Conservation (phyloP, 2,329 filamentous ascomycete genomes). For the Alternaria atra region DNA sequence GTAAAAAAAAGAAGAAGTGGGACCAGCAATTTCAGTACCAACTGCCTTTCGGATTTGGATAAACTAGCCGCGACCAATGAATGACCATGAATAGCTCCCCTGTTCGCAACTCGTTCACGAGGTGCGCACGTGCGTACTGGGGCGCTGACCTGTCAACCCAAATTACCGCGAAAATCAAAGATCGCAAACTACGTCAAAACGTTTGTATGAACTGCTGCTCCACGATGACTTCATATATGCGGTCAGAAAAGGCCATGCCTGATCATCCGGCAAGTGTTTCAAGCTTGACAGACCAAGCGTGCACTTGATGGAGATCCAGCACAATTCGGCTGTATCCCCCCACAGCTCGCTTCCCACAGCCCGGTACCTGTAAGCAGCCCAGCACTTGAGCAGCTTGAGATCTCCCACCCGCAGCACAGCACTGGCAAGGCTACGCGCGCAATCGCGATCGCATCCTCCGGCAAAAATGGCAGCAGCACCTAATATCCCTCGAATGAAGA, state of each 20-base stretch:
- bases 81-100: background rate
- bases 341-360: slow-evolving; percentile 10
- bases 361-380: slow-evolving; percentile 5
- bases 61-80: no score
- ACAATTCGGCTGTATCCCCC: slow-evolving; percentile 1
- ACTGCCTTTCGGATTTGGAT: no score
- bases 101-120: slow-evolving; percentile 1
- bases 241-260: slow-evolving; percentile 15
- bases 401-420: slow-evolving; percentile 3
- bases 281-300: slow-evolving; percentile 5
- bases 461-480: slow-evolving; percentile 1
- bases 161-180: slow-evolving; percentile 1
- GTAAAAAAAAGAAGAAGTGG: slow-evolving; percentile 1
- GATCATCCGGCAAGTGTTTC: slow-evolving; percentile 26
- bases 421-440: slow-evolving; percentile 8
- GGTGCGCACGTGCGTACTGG: background rate
- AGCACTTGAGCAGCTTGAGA: background rate
- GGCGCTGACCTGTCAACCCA: background rate
- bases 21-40: slow-evolving; percentile 16
- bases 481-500: slow-evolving; percentile 16
- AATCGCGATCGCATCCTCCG: slow-evolving; percentile 5
- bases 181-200: background rate
- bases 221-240: slow-evolving; percentile 22
- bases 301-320: slow-evolving; percentile 10
- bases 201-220: background rate